phyloP scores from a whole-genome alignment of 352 stramenopile species.

The Globisporangium takayamanum region DNA sequence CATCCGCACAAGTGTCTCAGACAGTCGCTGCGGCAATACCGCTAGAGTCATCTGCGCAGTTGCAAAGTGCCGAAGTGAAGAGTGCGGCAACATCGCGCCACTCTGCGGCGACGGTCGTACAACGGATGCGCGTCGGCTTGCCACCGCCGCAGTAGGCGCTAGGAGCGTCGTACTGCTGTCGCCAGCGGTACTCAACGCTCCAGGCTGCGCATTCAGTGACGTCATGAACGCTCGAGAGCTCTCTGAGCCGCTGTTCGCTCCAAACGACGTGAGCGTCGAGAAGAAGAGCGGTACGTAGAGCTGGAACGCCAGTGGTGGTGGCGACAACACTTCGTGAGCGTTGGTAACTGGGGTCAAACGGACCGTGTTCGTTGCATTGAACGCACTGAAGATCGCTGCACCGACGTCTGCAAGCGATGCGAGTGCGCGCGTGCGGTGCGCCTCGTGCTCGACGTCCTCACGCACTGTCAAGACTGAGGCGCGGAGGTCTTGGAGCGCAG shows the following conservation, averaged over 20 bases:
- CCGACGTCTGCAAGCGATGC: conserved; percentile 22
- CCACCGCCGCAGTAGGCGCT: not conserved
- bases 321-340: not conserved
- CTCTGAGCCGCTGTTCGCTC: no score
- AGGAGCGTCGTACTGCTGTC: no score
- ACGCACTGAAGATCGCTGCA: conserved; percentile 34
- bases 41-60: not conserved
- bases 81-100: no score
- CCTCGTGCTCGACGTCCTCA: conserved; percentile 13
- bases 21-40: not conserved
- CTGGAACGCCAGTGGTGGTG: conserved; percentile 22
- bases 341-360: not conserved
- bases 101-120: no score
- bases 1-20: conserved; percentile 16
- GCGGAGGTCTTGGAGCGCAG: conserved; percentile 22
- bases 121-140: not conserved
- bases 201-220: no score
- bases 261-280: conserved; percentile 6
- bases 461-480: conserved; percentile 8
- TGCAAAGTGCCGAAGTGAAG: not conserved
- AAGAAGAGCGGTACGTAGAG: conserved; percentile 31
- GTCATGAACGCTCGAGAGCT: no score
- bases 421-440: conserved; percentile 12
- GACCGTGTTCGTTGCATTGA: conserved; percentile 17
- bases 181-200: no score